Conservation (phyloP, 73 alveolate species). For the Paramecium primaurelia region DNA sequence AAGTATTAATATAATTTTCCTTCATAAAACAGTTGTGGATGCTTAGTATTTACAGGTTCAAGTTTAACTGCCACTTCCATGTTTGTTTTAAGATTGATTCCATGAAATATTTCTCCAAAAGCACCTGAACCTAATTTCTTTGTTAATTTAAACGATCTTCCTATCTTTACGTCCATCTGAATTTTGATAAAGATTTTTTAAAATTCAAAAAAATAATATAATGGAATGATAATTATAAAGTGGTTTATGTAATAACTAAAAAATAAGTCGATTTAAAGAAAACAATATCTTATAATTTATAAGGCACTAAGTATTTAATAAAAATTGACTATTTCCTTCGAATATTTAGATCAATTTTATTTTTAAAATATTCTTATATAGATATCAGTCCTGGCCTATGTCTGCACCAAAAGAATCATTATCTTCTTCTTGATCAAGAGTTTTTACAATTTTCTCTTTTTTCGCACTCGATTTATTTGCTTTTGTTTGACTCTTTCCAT, state of each 20-base stretch:
- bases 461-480: neutral
- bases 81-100: constrained; percentile 59
- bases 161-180: constrained; percentile 62
- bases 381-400: constrained; percentile 8
- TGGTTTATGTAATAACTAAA: neutral
- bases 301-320: neutral
- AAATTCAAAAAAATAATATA: neutral
- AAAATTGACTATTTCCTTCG: neutral
- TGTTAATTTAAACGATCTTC: constrained; percentile 58
- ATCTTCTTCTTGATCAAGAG: neutral
- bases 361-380: neutral
- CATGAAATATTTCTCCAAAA: constrained; percentile 65
- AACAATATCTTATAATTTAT: neutral
- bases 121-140: constrained; percentile 64
- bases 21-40: constrained; percentile 63
- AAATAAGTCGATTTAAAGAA: neutral
- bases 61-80: constrained; percentile 66
- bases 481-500: neutral
- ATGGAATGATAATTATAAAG: neutral
- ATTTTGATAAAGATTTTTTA: constrained; percentile 21
- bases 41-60: constrained; percentile 65
- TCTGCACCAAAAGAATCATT: constrained; percentile 33
- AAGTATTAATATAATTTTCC: constrained; percentile 53
- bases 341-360: neutral
- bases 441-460: neutral